phyloP scores from a whole-genome alignment of 1,284 basidiomycete genomes.

The Ganoderma multipileum region DNA sequence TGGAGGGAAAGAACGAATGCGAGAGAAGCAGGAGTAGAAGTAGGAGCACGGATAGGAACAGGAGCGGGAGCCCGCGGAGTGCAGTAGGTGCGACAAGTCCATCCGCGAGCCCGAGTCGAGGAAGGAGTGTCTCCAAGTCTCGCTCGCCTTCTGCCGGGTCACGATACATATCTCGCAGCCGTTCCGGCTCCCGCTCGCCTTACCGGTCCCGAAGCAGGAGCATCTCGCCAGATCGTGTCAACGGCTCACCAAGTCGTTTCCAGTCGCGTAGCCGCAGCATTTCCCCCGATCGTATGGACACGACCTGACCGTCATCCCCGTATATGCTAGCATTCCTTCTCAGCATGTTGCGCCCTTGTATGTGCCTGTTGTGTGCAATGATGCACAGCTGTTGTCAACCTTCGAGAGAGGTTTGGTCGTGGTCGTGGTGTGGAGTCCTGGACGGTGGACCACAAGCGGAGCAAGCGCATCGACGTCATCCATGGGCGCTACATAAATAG shows the following conservation, averaged over 20 bases:
- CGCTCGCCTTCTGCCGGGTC: slow-evolving; percentile 52
- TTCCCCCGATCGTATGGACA: slow-evolving; percentile 10
- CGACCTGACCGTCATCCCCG: background rate
- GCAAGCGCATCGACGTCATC: background rate
- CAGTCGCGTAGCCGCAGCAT: slow-evolving; percentile 35
- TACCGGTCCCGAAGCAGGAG: slow-evolving; percentile 64
- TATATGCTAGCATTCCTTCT: background rate
- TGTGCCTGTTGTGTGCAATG: background rate
- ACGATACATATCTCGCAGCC: slow-evolving; percentile 71
- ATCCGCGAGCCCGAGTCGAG: slow-evolving; percentile 32
- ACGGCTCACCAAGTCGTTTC: slow-evolving; percentile 37
- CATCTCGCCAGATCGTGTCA: slow-evolving; percentile 65
- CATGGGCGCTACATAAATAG: background rate
- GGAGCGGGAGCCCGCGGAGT: slow-evolving; percentile 36
- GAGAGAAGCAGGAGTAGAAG: slow-evolving; percentile 39
- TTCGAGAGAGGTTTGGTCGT: background rate
- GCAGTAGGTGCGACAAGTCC: slow-evolving; percentile 39
- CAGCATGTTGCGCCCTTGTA: background rate
- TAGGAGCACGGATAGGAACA: slow-evolving; percentile 45
- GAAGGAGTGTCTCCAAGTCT: slow-evolving; percentile 41
- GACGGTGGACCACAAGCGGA: background rate
- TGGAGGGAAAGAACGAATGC: slow-evolving; percentile 74
- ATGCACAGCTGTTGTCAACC: background rate
- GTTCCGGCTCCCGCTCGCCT: slow-evolving; percentile 52
- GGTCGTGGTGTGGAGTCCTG: too few relatives aligned